These are phyloP conservation scores for Breviolum minutum DNA, from an alignment of 73 alveolate species.

Conservation along the genomic window DNA sequence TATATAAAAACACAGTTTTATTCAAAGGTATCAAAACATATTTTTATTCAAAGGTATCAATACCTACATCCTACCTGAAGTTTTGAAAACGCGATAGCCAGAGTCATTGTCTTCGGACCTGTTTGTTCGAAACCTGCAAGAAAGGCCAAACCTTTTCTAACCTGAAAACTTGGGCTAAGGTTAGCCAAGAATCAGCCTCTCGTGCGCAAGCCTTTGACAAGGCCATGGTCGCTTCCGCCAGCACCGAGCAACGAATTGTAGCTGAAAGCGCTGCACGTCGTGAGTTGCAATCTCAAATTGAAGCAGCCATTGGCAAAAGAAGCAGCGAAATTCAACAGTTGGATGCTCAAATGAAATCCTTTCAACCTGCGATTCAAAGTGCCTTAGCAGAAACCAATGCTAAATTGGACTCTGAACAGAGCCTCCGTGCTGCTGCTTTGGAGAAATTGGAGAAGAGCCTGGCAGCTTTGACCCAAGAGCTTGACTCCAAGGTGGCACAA, in stretches of 20 bases:
- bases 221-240: not conserved
- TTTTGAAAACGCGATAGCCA: not conserved
- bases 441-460: not conserved
- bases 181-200: not conserved
- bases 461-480: not conserved
- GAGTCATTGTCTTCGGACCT: not conserved
- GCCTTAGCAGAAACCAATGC: not conserved
- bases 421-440: not conserved
- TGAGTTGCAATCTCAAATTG: not conserved
- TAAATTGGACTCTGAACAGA: not conserved
- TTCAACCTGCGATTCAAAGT: not conserved
- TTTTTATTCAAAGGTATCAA: too few species aligned
- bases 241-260: not conserved
- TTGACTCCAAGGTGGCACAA: not conserved
- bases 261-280: constrained; percentile 25
- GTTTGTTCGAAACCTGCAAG: not conserved
- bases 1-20: too few species aligned
- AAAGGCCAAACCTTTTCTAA: too few species aligned
- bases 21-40: too few species aligned
- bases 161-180: not conserved
- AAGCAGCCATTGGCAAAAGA: constrained; percentile 24
- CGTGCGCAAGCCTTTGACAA: not conserved
- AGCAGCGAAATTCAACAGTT: constrained; percentile 21
- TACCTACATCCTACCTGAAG: too few species aligned
- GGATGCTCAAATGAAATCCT: not conserved